Conservation (phyloP, 2,329 filamentous ascomycete species). For the Hymenotorrendiella dingleyae region DNA sequence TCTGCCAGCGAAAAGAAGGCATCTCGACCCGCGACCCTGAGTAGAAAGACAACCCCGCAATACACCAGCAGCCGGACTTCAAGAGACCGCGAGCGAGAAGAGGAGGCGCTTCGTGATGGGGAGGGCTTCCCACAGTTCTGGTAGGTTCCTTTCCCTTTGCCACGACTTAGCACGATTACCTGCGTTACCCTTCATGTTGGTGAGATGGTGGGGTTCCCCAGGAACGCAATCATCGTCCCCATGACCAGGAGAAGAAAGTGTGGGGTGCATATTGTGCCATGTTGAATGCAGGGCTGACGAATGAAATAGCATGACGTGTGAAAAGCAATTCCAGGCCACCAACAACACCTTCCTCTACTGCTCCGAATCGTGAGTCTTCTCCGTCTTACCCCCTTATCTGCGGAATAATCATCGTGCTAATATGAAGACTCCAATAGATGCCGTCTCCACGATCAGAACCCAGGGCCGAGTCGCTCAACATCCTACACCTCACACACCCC, state of each 20-base stretch:
- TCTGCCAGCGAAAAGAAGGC: conserved; percentile 18
- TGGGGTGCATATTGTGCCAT: conserved; percentile 20
- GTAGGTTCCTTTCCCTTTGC: conserved; percentile 38
- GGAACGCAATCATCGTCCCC: conserved; percentile 3
- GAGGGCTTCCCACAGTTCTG: conserved; percentile 62
- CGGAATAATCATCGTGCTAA: conserved; percentile 19
- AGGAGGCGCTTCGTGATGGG: conserved; percentile 33
- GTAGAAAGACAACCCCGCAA: conserved; percentile 20
- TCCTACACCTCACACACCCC: conserved; percentile 17
- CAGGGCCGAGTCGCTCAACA: conserved; percentile 12
- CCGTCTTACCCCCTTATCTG: not conserved
- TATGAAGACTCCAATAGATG: conserved; percentile 17
- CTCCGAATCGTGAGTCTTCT: conserved; percentile 51
- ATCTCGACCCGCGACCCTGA: conserved; percentile 17
- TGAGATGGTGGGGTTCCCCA: conserved; percentile 8
- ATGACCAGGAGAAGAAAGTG: conserved; percentile 11
- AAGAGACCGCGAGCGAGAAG: conserved; percentile 18
- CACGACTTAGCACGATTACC: conserved; percentile 6
- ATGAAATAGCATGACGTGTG: conserved; percentile 54
- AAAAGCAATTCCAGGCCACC: conserved; percentile 57
- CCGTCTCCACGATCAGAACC: conserved; percentile 25
- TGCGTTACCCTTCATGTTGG: conserved; percentile 5
- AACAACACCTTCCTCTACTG: conserved; percentile 56
- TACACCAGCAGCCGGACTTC: conserved; percentile 8
- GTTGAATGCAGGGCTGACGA: conserved; percentile 18